Conservation (phyloP, 208 protist species). For the Paratrypanosoma confusum region DNA sequence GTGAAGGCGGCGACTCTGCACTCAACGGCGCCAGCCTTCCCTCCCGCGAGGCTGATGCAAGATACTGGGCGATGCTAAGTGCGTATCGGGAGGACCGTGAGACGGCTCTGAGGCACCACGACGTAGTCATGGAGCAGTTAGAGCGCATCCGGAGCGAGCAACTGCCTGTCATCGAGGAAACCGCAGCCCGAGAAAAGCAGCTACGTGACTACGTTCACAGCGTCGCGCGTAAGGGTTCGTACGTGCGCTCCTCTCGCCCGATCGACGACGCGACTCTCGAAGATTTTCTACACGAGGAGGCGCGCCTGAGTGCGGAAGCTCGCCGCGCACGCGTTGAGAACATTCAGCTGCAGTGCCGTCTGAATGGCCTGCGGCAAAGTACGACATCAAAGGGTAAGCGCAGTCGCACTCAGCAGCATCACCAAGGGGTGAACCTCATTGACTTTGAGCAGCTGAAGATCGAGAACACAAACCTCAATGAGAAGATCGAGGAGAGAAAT, state of each 20-base stretch:
- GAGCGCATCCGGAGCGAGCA: slow-evolving; percentile 31
- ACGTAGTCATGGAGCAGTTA: slow-evolving; percentile 30
- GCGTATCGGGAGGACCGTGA: slow-evolving; percentile 52
- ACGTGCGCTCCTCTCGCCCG: slow-evolving; percentile 58
- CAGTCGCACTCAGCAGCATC: slow-evolving; percentile 62
- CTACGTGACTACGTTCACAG: slow-evolving; percentile 67
- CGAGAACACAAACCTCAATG: slow-evolving; percentile 97
- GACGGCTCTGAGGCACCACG: slow-evolving; percentile 16
- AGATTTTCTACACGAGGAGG: slow-evolving; percentile 66
- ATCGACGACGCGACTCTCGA: slow-evolving; percentile 59
- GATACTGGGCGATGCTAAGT: slow-evolving; percentile 65
- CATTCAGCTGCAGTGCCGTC: slow-evolving; percentile 80
- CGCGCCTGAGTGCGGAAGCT: slow-evolving; percentile 60
- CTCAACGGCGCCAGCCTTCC: slow-evolving; percentile 18
- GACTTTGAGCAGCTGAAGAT: slow-evolving; percentile 99
- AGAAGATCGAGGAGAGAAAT: slow-evolving; percentile 98
- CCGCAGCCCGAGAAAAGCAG: slow-evolving; percentile 43
- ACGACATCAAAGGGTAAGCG: slow-evolving; percentile 18
- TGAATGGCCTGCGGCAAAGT: slow-evolving; percentile 49
- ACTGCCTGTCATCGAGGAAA: slow-evolving; percentile 54
- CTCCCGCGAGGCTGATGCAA: slow-evolving; percentile 39
- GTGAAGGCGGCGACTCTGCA: slow-evolving; percentile 36
- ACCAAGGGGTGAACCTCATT: slow-evolving; percentile 94
- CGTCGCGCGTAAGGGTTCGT: slow-evolving; percentile 31
- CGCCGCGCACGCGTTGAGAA: slow-evolving; percentile 80